These are phyloP conservation scores for Chrysanthemum lavandulifolium DNA, from an alignment of 129 eudicot genomes.

Conservation along the genomic window DNA sequence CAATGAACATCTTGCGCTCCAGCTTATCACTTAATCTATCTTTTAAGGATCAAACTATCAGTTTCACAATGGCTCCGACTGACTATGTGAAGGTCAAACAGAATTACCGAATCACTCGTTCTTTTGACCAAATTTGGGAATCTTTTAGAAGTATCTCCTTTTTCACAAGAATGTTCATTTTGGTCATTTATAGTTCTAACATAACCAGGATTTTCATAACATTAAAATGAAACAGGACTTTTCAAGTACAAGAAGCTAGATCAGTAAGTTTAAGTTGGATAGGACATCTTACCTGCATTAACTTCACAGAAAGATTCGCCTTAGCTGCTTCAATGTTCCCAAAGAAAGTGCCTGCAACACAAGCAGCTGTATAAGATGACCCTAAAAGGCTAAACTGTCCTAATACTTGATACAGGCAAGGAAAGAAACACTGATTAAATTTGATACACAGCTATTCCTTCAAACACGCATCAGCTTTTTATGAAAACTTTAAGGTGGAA, in stretches of 20 bases:
- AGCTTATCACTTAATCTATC: background rate
- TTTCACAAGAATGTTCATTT: constrained; percentile 1
- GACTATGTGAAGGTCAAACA: background rate
- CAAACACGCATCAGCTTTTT: constrained; percentile 9
- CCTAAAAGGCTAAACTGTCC: background rate
- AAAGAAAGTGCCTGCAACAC: constrained; percentile 69
- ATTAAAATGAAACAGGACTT: background rate
- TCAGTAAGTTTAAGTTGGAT: constrained; percentile 10
- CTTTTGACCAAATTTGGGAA: background rate
- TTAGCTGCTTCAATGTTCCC: constrained; percentile 72
- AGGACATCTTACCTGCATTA: constrained; percentile 71
- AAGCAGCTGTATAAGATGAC: constrained; percentile 22
- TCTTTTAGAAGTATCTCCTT: background rate
- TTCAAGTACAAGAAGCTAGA: background rate
- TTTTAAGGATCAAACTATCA: background rate
- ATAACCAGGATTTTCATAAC: background rate
- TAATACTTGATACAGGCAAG: background rate
- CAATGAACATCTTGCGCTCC: background rate
- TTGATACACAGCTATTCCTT: background rate
- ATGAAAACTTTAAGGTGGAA: background rate
- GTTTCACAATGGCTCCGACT: background rate
- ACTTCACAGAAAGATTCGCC: constrained; percentile 56
- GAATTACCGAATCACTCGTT: background rate
- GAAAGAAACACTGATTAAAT: background rate
- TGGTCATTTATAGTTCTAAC: background rate